A percentile compares a stretch with the other conserved stretches of the same genome.
Evolutionary conservation across 352 stramenopile genomes (phyloP).

Genomic region (Phytophthora quininea): DNA sequence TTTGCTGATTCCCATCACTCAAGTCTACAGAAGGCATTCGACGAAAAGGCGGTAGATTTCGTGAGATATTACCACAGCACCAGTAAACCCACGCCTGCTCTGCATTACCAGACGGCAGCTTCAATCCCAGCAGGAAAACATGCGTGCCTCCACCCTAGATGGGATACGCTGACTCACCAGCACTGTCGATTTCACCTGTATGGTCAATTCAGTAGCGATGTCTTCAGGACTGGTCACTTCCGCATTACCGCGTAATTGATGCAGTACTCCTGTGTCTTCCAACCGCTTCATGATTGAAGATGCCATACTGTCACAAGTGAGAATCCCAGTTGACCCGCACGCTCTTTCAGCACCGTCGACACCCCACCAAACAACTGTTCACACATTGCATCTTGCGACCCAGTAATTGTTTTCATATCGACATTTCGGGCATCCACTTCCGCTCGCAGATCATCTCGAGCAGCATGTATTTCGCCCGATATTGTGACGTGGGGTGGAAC

Average conservation of each 20-base stretch:
- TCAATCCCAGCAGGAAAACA: constrained; percentile 7
- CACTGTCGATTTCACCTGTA: neutral
- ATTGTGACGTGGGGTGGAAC: constrained; percentile 8
- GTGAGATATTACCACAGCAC: constrained; percentile 4
- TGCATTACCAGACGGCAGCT: constrained; percentile 3
- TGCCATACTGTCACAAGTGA: constrained; percentile 5
- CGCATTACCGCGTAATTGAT: neutral
- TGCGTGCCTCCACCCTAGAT: constrained; percentile 11
- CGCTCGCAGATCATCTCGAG: neutral
- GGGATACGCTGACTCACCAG: neutral
- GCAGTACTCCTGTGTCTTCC: neutral
- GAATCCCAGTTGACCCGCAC: neutral
- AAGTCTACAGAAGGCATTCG: constrained; percentile 8
- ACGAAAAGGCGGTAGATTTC: constrained; percentile 3
- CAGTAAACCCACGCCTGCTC: constrained; percentile 16
- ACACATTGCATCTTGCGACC: neutral
- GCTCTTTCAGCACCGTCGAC: neutral
- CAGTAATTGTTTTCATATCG: neutral
- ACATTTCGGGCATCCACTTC: neutral
- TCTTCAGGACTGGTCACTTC: neutral
- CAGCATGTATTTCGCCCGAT: neutral
- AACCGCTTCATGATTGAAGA: constrained; percentile 2
- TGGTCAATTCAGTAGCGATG: too few relatives aligned
- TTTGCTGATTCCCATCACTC: constrained; percentile 12
- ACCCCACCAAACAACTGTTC: constrained; percentile 1